Evolutionary conservation across 2,329 filamentous ascomycete genomes (phyloP), one percentile per base, ranked within the genome.

Genomic region (Trichophyton equinum): DNA sequence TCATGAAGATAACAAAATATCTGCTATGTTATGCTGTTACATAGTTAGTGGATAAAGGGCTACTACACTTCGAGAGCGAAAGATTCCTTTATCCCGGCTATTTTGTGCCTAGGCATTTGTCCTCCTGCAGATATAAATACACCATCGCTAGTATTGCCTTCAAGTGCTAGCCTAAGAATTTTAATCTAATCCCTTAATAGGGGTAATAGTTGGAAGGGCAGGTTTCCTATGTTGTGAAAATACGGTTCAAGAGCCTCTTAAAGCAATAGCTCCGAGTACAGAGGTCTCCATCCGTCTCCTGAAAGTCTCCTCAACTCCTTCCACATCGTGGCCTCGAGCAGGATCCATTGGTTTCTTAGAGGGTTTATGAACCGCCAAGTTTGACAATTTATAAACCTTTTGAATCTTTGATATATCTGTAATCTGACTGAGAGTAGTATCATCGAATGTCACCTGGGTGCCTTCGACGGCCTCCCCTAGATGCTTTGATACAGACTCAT

Each of bases 331-430:
- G 18, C 18, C 47, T 40, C 13, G 20, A 22, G 40, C 20, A 5
- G 6, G 27, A 57, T 15, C 18, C 20, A 5, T 22, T 27, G 8
- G 13, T 7, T 58, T 20, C 51, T 40, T 38, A 53, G 46, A 27
- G 11, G n/a, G 33, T 13, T 55, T 60, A 5, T 25, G 55, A 20
- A 18, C 38, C 4, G 40, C 33, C n/a, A 62, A 59, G 44, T 61
- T 61, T 9, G 61, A 40, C 33, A 96, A 75, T 72, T 95, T 95
- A 75, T 96, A 96, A 64, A 89, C 85, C 75, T 95, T 96, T 69
- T 83, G 84, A 36, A 96, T 82, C 69, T 85, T 86, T 22, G 77
- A 71, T 67, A 87, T 72, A 70, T 95, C 89, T 1, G 85, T 82
- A 27, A 83, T 75, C 0, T 73, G 68, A 0, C 74, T 71, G 20